Base-by-base conservation (phyloP, 345 rosid species). In the Trapa bicornis region DNA sequence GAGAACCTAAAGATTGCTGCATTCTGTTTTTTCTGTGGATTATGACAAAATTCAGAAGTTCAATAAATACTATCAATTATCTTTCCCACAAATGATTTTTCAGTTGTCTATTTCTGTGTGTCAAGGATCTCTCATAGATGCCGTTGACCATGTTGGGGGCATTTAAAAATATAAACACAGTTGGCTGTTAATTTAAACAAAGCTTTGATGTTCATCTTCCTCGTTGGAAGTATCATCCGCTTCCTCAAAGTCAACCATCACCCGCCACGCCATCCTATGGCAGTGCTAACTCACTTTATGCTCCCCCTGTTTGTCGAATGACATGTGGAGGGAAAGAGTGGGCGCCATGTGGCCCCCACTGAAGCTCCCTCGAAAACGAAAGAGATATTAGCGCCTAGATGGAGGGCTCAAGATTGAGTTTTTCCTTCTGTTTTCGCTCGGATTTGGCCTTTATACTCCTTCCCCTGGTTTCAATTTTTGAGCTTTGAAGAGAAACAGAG, bases 401-500 rank as follows among this genome's bases (percentile, higher is more conserved):
- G 14, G 16, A 47, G 56, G 22, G n/a, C n/a, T 50, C 29, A 3
- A 57, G 29, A 22, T 22, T 22, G 29, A 22, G 29, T 22, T 22
- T 53, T 16, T 56, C 36, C 2, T 56, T 56, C 29, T 56, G 61
- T 32, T 57, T 57, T 22, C 62, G 29, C 29, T 57, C 29, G 29
- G 29, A 22, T 22, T 22, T 22, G 29, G 62, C 37, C 14, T 57
- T 57, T 57, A 33, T 57, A 22, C 37, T 33, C 12, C 17, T 1
- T 22, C 29, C 35, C 8, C 6, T 22, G 61, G 61, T 32, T 57
- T 57, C 37, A 57, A 57, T 4, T 57, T 57, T 57, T 57, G 62
- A 57, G 33, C 37, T 57, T 57, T 32, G 37, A 57, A 57, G 62
- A 57, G 37, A 32, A 57, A 57, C 62, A 33, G 62, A 57, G 62